Conservation (phyloP, 441 rosid species). For the Hura crepitans region DNA sequence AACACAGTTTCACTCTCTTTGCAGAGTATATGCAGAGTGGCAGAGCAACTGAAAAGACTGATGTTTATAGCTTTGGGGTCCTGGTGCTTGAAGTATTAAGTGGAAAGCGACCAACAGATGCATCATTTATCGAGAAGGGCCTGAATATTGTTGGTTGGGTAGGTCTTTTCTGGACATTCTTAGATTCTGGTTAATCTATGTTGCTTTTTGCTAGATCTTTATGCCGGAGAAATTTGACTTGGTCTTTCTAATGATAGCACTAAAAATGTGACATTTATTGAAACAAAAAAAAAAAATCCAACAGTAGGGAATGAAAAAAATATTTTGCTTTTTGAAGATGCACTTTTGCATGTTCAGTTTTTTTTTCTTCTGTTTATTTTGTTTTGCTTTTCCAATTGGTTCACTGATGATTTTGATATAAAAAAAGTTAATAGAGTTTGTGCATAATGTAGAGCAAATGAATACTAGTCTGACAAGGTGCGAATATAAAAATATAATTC, state of each 20-base stretch:
- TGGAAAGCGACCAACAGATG: conserved; percentile 95
- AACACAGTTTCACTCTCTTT: conserved; percentile 17
- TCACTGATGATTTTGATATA: background rate
- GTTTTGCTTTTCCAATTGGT: background rate
- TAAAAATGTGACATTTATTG: background rate
- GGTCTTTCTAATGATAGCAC: background rate
- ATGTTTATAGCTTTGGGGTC: conserved; percentile 95
- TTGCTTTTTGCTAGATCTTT: background rate
- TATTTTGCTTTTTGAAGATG: background rate
- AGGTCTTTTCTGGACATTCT: conserved; percentile 26
- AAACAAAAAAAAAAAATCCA: background rate
- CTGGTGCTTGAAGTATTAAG: conserved; percentile 90
- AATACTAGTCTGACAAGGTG: background rate
- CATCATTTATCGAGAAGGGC: conserved; percentile 93
- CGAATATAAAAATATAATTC: no score
- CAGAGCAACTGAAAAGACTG: conserved; percentile 97
- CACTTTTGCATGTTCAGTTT: background rate
- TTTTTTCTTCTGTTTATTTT: background rate
- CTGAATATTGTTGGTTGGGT: conserved; percentile 97
- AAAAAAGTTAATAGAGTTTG: background rate
- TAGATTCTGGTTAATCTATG: conserved; percentile 5
- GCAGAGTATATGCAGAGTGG: conserved; percentile 98
- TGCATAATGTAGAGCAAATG: background rate
- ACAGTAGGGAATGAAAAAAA: background rate
- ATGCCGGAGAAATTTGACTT: background rate